phyloP scores from a whole-genome alignment of 1,284 basidiomycete genomes.

The Ganoderma multipileum region DNA sequence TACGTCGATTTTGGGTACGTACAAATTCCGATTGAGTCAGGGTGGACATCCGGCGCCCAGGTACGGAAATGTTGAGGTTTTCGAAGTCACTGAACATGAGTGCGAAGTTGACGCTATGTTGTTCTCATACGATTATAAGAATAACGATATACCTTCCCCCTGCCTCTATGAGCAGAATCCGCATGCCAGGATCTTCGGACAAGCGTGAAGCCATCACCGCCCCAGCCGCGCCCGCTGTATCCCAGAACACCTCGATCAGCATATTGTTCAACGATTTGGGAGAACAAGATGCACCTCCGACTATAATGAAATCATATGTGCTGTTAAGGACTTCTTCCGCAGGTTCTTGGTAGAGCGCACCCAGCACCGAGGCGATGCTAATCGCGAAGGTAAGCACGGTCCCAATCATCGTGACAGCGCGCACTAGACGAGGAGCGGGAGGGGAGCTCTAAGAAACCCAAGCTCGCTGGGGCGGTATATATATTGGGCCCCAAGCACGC shows the following conservation, averaged over 20 bases:
- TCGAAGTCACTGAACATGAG: conserved; percentile 1
- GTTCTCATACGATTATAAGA: not conserved
- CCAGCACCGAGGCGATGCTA: not conserved
- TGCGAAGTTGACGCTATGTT: not conserved
- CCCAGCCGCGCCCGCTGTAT: conserved; percentile 28
- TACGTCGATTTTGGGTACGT: not conserved
- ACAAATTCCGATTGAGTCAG: conserved; percentile 11
- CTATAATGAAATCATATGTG: conserved; percentile 4
- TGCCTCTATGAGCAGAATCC: conserved; percentile 38
- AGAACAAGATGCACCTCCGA: conserved; percentile 3
- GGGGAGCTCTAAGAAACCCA: not conserved
- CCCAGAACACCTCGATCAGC: not conserved
- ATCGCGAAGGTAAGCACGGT: not conserved
- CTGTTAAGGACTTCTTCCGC: not conserved
- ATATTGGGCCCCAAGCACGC: not conserved
- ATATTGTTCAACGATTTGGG: no score
- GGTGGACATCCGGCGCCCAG: not conserved
- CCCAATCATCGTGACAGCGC: not conserved
- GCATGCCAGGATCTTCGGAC: conserved; percentile 28
- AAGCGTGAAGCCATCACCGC: conserved; percentile 37
- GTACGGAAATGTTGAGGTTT: conserved; percentile 3
- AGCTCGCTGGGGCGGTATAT: not conserved
- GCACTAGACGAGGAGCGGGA: not conserved
- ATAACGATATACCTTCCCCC: conserved; percentile 20
- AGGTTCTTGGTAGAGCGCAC: not conserved